These are phyloP conservation scores for Lanmaoa pseudosensibilis DNA, from an alignment of 768 basidiomycete genomes.

Conservation along the genomic window DNA sequence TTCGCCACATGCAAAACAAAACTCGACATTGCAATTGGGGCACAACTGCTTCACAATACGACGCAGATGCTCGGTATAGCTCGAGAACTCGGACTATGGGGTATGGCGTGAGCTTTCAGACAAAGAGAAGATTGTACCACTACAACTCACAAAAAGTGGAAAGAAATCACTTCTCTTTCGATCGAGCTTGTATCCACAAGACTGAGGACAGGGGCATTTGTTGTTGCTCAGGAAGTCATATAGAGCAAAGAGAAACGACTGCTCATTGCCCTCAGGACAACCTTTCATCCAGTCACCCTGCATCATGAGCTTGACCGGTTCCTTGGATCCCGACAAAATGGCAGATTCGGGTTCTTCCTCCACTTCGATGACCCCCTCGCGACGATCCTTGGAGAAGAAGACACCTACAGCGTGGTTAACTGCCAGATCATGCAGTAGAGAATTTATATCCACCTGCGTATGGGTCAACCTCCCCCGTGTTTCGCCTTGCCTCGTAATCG, in stretches of 20 bases:
- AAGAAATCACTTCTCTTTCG: slow-evolving; percentile 82
- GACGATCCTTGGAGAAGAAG: slow-evolving; percentile 93
- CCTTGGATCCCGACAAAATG: slow-evolving; percentile 42
- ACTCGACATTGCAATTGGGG: slow-evolving; percentile 54
- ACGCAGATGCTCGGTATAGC: slow-evolving; percentile 65
- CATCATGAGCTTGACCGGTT: slow-evolving; percentile 66
- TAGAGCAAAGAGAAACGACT: slow-evolving; percentile 82
- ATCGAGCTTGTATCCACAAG: slow-evolving; percentile 62
- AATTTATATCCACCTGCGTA: slow-evolving; percentile 66
- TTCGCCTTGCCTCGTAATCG: slow-evolving; percentile 57
- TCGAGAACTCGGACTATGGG: slow-evolving; percentile 65
- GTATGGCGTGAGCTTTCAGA: slow-evolving; percentile 11
- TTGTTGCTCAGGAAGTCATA: slow-evolving; percentile 72
- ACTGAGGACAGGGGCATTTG: slow-evolving; percentile 67
- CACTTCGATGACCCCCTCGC: slow-evolving; percentile 89
- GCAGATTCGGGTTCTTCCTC: slow-evolving; percentile 71
- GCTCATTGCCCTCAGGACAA: slow-evolving; percentile 91
- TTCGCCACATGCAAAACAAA: slow-evolving; percentile 81
- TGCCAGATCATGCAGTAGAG: neutral
- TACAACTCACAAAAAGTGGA: slow-evolving; percentile 67
- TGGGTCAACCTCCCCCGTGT: slow-evolving; percentile 71
- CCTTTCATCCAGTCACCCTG: slow-evolving; percentile 98
- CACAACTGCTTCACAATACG: slow-evolving; percentile 61
- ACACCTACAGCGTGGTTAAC: slow-evolving; percentile 52
- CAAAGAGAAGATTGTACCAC: neutral